phyloP scores from a whole-genome alignment of 2,329 filamentous ascomycete species.

The Pseudocercospora cruenta region DNA sequence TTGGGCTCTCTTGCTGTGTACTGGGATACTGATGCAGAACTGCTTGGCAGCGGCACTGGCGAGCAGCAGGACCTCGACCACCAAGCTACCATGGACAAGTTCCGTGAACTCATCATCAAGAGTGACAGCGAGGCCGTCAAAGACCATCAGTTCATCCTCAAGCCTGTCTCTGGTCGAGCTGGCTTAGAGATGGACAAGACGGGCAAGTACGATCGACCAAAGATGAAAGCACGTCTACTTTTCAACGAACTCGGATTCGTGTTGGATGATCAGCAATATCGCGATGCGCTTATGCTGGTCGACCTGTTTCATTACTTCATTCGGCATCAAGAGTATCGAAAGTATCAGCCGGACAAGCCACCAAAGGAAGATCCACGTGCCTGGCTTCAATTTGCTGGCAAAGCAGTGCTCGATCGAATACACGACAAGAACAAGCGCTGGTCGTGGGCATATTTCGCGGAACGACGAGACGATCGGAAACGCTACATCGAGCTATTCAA shows the following conservation, averaged over 20 bases:
- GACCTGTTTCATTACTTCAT: constrained; percentile 99
- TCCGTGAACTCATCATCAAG: constrained; percentile 79
- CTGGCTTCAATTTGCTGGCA: constrained; percentile 89
- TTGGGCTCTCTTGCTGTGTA: constrained; percentile 90
- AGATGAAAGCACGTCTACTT: constrained; percentile 85
- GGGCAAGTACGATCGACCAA: constrained; percentile 74
- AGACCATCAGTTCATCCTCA: constrained; percentile 89
- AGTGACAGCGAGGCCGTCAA: constrained; percentile 57
- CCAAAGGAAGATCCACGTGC: constrained; percentile 89
- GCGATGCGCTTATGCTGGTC: constrained; percentile 95
- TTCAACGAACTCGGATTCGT: constrained; percentile 98
- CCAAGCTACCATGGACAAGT: constrained; percentile 74
- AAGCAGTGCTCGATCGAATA: constrained; percentile 89
- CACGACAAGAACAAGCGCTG: constrained; percentile 90
- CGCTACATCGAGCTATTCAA: constrained; percentile 95
- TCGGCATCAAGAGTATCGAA: constrained; percentile 95
- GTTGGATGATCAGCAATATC: constrained; percentile 96
- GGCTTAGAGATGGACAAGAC: constrained; percentile 96
- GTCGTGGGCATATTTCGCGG: constrained; percentile 95
- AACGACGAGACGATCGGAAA: constrained; percentile 85
- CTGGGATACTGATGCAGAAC: constrained; percentile 92
- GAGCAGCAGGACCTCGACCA: constrained; percentile 69
- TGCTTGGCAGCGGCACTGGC: constrained; percentile 82
- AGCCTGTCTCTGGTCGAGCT: constrained; percentile 91
- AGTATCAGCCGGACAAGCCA: constrained; percentile 79